A percentile compares a stretch with the other conserved stretches of the same genome.
These are phyloP conservation scores for Prototheca cutis DNA, from an alignment of 163 green algal species.

Conservation along the genomic window DNA sequence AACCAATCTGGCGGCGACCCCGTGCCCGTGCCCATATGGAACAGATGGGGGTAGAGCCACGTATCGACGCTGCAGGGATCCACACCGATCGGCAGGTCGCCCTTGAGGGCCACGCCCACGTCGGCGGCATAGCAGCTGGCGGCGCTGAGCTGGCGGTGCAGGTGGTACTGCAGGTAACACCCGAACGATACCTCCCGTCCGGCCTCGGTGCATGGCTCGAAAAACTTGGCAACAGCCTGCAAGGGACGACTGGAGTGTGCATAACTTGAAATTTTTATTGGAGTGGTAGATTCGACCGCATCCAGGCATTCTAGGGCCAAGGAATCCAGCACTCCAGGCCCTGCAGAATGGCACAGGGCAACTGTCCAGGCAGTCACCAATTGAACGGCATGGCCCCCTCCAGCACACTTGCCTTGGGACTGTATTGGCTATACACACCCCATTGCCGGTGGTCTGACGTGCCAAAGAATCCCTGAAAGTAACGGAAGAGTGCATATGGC, in stretches of 20 bases:
- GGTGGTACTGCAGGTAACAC: slow-evolving; percentile 83
- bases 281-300: neutral
- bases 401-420: neutral
- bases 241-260: neutral
- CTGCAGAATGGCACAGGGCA: too few relatives aligned
- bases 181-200: slow-evolving; percentile 46
- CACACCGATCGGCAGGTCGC: slow-evolving; percentile 86
- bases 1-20: slow-evolving; percentile 84
- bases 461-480: slow-evolving; percentile 77
- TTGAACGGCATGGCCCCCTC: neutral
- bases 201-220: neutral
- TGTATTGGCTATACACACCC: slow-evolving; percentile 45
- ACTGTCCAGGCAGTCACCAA: too few relatives aligned
- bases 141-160: slow-evolving; percentile 67
- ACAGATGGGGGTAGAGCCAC: slow-evolving; percentile 73
- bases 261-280: too few relatives aligned
- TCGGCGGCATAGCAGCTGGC: slow-evolving; percentile 49
- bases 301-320: neutral
- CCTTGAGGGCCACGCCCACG: slow-evolving; percentile 77
- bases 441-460: slow-evolving; percentile 83
- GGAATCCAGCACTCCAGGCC: too few relatives aligned
- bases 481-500: slow-evolving; percentile 81
- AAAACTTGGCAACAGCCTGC: slow-evolving; percentile 17
- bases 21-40: slow-evolving; percentile 80
- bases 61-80: slow-evolving; percentile 68